Base-by-base conservation (phyloP, 306 rosid species). In the Rubus idaeus region DNA sequence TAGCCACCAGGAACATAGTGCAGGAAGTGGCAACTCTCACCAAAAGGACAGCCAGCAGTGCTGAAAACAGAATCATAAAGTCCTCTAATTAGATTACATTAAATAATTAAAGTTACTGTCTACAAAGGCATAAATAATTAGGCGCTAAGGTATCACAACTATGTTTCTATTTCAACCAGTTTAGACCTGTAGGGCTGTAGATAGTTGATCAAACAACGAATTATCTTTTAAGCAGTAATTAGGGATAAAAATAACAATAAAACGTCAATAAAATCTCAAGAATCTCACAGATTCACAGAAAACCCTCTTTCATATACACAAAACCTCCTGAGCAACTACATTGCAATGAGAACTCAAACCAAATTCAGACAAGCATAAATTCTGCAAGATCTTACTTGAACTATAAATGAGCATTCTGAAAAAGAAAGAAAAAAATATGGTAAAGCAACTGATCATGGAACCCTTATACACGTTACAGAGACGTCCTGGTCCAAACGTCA, bases 1-100 rank as follows among this genome's bases (percentile, higher is more conserved):
- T 92, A 92, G 67, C 99, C 99, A 45, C 99, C 99, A 49, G 97
- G 93, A 71, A 95, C 91, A 74, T 86, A 78, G 84, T 95, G 99
- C 91, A 92, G 84, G 85, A 95, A 95, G 79, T 95, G 99, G 81
- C 99, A 95, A 46, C 91, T 74, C 84, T 95, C 99, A 26, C 99
- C 99, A 81, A 95, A 95, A 14, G 98, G 99, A 76, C 98, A 95
- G 39, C 99, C 99, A 71, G 97, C 78, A 64, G 97, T 95, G 82
- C 99, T 95, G 90, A 84, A 89, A 81, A 44, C 61, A 75, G 79
- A 71, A 66, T 56, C n/a, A 84, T 40, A 64, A 3, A 81, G 63
- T 39, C 61, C 55, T 50, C 11, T 16, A 45, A 76, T 81, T 79
- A 90, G 88, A 79, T 71, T 30, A 81, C 18, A 39, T 41, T 47